Percentiles rank a stretch among this genome's conserved stretches.
Conservation (phyloP, 2,329 filamentous ascomycete genomes). For the Fusarium sp. region DNA sequence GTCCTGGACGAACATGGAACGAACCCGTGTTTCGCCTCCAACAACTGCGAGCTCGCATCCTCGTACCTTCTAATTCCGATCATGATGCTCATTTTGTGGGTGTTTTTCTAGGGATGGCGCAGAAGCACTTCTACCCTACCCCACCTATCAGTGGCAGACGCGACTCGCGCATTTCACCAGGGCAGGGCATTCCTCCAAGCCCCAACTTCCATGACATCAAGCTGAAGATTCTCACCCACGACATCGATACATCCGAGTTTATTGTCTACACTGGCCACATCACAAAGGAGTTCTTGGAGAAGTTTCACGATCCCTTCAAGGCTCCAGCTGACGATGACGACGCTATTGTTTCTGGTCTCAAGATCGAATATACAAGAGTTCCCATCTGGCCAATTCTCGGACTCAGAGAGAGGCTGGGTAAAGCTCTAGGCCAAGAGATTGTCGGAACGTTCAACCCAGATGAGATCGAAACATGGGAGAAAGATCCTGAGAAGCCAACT, state of each 20-base stretch:
- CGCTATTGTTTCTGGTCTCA: slow-evolving; percentile 50
- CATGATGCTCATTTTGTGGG: slow-evolving; percentile 64
- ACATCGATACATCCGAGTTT: slow-evolving; percentile 60
- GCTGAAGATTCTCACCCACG: slow-evolving; percentile 62
- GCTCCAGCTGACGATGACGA: slow-evolving; percentile 45
- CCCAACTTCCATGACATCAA: slow-evolving; percentile 59
- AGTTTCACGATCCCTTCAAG: slow-evolving; percentile 61
- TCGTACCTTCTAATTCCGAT: slow-evolving; percentile 60
- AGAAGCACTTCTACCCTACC: slow-evolving; percentile 60
- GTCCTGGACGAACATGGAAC: slow-evolving; percentile 56
- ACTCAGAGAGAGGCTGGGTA: slow-evolving; percentile 64
- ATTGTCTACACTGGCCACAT: slow-evolving; percentile 64
- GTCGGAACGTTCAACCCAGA: slow-evolving; percentile 55
- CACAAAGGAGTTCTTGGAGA: slow-evolving; percentile 59
- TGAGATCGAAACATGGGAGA: slow-evolving; percentile 59
- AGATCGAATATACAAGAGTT: slow-evolving; percentile 60
- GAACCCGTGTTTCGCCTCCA: slow-evolving; percentile 60
- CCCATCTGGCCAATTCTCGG: slow-evolving; percentile 66
- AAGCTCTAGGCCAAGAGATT: slow-evolving; percentile 62
- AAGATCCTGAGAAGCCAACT: slow-evolving; percentile 49
- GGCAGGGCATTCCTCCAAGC: slow-evolving; percentile 31
- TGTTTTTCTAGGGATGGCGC: slow-evolving; percentile 66
- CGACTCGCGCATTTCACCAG: slow-evolving; percentile 43
- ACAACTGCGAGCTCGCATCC: slow-evolving; percentile 56
- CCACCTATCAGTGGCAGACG: slow-evolving; percentile 35